These are phyloP conservation scores for Ceratobasidium sp. DNA, from an alignment of 1,284 basidiomycete species.

Conservation along the genomic window DNA sequence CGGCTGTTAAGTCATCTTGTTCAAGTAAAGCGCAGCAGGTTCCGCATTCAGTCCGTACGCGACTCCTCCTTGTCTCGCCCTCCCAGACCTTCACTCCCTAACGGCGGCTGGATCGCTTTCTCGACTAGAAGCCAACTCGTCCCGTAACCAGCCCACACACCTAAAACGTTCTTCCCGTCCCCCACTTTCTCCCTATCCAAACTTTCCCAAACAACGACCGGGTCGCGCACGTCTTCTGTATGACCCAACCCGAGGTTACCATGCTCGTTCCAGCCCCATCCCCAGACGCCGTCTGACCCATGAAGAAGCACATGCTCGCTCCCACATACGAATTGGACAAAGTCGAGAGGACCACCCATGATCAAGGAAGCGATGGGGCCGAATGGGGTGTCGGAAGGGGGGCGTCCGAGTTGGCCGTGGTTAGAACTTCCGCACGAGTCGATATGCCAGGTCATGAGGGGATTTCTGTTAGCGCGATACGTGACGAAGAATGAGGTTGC, in stretches of 20 bases:
- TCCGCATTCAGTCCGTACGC: no score
- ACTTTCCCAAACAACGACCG: slow-evolving; percentile 61
- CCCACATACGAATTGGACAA: slow-evolving; percentile 68
- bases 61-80: no score
- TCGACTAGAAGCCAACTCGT: slow-evolving; percentile 71
- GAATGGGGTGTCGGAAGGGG: neutral
- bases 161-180: slow-evolving; percentile 51
- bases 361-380: slow-evolving; percentile 17
- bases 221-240: slow-evolving; percentile 63
- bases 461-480: slow-evolving; percentile 43
- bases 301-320: slow-evolving; percentile 81
- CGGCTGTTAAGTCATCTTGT: no score
- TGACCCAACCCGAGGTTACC: slow-evolving; percentile 83
- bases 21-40: no score
- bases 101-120: no score
- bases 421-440: slow-evolving; percentile 71
- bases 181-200: no score
- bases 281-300: slow-evolving; percentile 65
- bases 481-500: slow-evolving; percentile 75
- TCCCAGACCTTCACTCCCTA: no score
- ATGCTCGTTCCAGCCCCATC: slow-evolving; percentile 97
- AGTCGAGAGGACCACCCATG: slow-evolving; percentile 23
- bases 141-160: slow-evolving; percentile 76
- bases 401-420: slow-evolving; percentile 76
- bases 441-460: slow-evolving; percentile 50